phyloP scores from a whole-genome alignment of 495 filamentous ascomycete species.

The Trichoderma erinaceum region DNA sequence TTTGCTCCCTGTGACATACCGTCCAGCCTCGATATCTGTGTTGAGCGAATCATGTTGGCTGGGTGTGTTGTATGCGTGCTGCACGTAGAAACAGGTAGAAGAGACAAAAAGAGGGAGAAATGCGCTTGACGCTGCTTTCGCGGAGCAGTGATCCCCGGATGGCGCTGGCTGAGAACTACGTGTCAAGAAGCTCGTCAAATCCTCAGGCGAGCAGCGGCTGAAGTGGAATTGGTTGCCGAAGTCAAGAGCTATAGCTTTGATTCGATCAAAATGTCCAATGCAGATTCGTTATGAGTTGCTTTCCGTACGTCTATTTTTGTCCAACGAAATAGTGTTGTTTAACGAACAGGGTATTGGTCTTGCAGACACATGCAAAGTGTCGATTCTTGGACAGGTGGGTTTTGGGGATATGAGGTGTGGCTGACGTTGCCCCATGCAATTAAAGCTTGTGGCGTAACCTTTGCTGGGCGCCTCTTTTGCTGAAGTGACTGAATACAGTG shows the following conservation, averaged over 20 bases:
- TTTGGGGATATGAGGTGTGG: background rate
- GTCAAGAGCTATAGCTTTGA: background rate
- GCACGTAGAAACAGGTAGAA: background rate
- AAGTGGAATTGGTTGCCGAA: background rate
- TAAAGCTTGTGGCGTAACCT: background rate
- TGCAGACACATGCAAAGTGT: background rate
- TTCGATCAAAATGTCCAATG: background rate
- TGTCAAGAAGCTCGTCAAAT: background rate
- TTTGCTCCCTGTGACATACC: slow-evolving; percentile 46
- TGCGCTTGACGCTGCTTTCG: background rate
- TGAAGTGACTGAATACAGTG: background rate
- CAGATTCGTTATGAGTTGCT: background rate
- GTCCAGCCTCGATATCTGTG: slow-evolving; percentile 88
- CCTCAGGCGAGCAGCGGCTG: background rate
- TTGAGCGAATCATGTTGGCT: slow-evolving; percentile 81
- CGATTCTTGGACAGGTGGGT: background rate
- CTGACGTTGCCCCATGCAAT: background rate
- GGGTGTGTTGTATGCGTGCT: background rate
- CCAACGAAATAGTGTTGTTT: background rate
- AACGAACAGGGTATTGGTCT: background rate
- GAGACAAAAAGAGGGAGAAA: slow-evolving; percentile 36
- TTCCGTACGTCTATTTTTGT: background rate
- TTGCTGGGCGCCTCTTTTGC: background rate
- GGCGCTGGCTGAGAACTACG: background rate
- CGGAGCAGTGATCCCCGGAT: background rate